Evolutionary conservation across 176 grass and related monocot genomes (phyloP), one percentile per base, ranked within the genome.

Genomic region (Panicum miliaceum): DNA sequence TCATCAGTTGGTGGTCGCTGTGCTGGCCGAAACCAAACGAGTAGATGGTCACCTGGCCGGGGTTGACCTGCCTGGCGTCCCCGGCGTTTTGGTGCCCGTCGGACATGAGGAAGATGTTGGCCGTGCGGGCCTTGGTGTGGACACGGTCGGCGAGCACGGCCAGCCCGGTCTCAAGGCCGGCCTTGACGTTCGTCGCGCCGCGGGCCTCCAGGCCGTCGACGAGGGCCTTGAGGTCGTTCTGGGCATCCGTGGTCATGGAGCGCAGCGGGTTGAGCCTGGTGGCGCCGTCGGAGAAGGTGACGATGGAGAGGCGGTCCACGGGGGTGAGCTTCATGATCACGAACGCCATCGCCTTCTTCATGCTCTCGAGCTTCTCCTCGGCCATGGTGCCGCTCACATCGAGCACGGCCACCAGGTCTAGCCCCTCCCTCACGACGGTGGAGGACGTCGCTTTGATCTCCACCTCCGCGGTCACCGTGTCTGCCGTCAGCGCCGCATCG

Each of bases 231-330:
- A 85, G 68, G 2, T 35, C 27, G 4, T 12, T 14, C 42, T 57
- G 47, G 25, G 34, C 37, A 13, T 6, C 63, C 12, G 53, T 0
- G 13, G 63, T 71, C 16, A 86, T 34, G 32, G 41, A 75, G 4
- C 48, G 84, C 32, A 86, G 68, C 22, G 32, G 74, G 35, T 19
- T 47, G 27, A 71, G 23, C 48, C 64, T 56, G 12, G n/a, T 4
- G 25, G 18, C 64, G 40, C 2, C 16, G 19, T 29, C 13, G 47
- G 63, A 71, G 63, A 70, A 79, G 38, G 22, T 46, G 64, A 71
- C 62, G 57, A 86, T 57, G 4, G 75, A 86, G 43, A 86, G 68
- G 29, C 75, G 84, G 84, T 80, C 76, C 8, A 73, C 22, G 23
- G 47, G 52, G 16, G n/a, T 25, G 53, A 86, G 76, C 59, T 86